These are phyloP conservation scores for Fraxinus albicans DNA, from an alignment of 305 asterid genomes.

Conservation along the genomic window DNA sequence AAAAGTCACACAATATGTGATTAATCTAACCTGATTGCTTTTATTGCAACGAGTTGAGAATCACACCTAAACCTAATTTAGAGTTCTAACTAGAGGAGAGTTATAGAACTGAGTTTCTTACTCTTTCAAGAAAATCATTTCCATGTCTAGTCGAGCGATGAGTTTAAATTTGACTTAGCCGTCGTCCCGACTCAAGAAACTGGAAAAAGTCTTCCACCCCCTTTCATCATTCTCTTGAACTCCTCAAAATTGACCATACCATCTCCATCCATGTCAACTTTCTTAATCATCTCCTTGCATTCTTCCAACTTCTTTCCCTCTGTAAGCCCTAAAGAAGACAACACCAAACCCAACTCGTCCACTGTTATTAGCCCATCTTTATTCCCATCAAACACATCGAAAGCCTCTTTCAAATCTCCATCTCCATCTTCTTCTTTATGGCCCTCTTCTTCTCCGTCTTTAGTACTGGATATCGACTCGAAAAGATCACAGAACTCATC, in stretches of 20 bases:
- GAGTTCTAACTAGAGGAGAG: neutral
- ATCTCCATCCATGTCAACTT: constrained; percentile 82
- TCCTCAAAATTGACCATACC: constrained; percentile 81
- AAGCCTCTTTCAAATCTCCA: constrained; percentile 61
- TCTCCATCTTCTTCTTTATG: constrained; percentile 19
- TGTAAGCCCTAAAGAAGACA: constrained; percentile 59
- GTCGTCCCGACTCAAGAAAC: constrained; percentile 28
- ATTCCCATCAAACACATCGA: constrained; percentile 75
- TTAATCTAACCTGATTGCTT: neutral
- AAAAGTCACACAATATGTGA: neutral
- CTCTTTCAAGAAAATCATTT: neutral
- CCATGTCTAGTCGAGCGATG: neutral
- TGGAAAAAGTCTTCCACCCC: constrained; percentile 51
- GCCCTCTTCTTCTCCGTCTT: neutral
- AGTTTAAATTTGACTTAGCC: neutral
- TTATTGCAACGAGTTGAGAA: neutral
- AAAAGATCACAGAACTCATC: constrained; percentile 66
- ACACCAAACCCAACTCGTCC: constrained; percentile 62
- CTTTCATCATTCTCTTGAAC: constrained; percentile 71
- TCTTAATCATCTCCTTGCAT: constrained; percentile 73
- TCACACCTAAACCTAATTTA: neutral
- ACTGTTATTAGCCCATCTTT: constrained; percentile 70
- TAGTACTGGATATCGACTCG: constrained; percentile 33
- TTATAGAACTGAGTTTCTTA: neutral
- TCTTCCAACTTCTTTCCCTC: constrained; percentile 63